Percentiles rank a stretch among this genome's conserved stretches.
Conservation (phyloP, 2,329 filamentous ascomycete species). For the Onygenales sp. region DNA sequence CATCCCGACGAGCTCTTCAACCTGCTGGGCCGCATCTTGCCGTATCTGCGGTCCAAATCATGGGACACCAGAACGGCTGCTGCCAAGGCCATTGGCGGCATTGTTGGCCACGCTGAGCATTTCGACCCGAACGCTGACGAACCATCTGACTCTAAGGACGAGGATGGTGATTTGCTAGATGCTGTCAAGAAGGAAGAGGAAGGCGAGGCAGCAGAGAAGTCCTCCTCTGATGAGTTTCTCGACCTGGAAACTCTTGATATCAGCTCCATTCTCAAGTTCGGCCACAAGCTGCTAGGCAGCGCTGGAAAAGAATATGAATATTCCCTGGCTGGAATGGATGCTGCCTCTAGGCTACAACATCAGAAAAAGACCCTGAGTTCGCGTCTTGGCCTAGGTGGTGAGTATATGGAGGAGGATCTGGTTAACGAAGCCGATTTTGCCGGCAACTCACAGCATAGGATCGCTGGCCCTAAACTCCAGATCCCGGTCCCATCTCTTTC, state of each 20-base stretch:
- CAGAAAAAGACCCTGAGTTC: constrained; percentile 81
- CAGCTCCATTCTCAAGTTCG: constrained; percentile 67
- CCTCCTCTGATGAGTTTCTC: constrained; percentile 52
- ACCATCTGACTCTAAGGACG: constrained; percentile 37
- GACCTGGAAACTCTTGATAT: constrained; percentile 69
- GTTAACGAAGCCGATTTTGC: constrained; percentile 54
- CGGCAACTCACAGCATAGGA: constrained; percentile 36
- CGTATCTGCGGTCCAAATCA: constrained; percentile 86
- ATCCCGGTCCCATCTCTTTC: constrained; percentile 36
- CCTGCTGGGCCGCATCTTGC: constrained; percentile 83
- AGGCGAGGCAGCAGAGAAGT: constrained; percentile 19
- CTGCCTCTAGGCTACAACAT: constrained; percentile 68
- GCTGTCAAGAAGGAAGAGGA: constrained; percentile 28
- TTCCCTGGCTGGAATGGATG: constrained; percentile 69
- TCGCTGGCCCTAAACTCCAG: constrained; percentile 37
- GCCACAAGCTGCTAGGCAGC: constrained; percentile 73
- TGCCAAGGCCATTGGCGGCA: constrained; percentile 87
- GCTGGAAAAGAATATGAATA: constrained; percentile 77
- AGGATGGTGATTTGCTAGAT: constrained; percentile 42
- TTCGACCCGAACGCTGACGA: constrained; percentile 84
- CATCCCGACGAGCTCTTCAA: constrained; percentile 98
- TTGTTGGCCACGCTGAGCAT: constrained; percentile 74
- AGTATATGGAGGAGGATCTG: constrained; percentile 77
- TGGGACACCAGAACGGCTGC: constrained; percentile 95
- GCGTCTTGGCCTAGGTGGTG: constrained; percentile 73